phyloP scores from a whole-genome alignment of 2,329 filamentous ascomycete species.

The Cordyceps fumosorosea region DNA sequence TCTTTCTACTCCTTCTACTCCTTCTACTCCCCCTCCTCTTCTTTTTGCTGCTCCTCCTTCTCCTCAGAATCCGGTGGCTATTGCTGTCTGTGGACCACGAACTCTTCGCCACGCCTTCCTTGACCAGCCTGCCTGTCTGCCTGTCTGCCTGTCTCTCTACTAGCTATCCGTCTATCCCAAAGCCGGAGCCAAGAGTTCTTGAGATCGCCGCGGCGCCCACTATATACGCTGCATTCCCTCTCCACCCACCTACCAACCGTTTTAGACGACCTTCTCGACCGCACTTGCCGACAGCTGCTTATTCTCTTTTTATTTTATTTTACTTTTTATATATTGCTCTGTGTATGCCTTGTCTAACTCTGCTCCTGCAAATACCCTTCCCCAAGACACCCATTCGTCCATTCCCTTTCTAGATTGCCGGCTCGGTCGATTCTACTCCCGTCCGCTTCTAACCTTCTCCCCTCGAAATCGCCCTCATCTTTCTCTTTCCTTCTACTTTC shows the following conservation, averaged over 20 bases:
- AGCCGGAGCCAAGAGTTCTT: conserved; percentile 4
- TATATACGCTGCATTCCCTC: conserved; percentile 10
- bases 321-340: neutral
- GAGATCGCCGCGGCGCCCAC: conserved; percentile 8
- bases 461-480: neutral
- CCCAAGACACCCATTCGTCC: neutral
- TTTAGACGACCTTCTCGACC: neutral
- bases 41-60: neutral
- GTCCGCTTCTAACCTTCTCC: neutral
- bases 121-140: neutral
- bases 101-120: neutral
- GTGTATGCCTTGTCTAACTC: neutral
- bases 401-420: neutral
- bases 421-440: neutral
- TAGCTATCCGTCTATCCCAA: neutral
- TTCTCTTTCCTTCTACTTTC: neutral
- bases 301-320: neutral
- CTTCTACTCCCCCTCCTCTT: no score
- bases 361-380: neutral
- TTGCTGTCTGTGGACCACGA: neutral
- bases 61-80: neutral
- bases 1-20: no score
- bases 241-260: neutral
- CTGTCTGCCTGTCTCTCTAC: no score
- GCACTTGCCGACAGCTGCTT: neutral